These are phyloP conservation scores for Polyplosphaeria fusca DNA, from an alignment of 495 filamentous ascomycete species.

Conservation along the genomic window DNA sequence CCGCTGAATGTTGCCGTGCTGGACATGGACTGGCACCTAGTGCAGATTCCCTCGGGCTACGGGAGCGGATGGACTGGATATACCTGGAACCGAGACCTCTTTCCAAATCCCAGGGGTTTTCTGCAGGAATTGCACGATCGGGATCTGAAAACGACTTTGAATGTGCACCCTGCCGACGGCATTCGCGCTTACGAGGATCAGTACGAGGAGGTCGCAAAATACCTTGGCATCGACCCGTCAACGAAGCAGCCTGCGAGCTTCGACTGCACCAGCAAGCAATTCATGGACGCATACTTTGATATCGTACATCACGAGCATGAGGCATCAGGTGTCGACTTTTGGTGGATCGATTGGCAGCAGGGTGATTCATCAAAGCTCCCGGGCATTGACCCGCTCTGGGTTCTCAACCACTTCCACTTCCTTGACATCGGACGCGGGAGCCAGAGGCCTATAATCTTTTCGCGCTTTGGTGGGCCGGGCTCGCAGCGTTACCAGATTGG, in stretches of 20 bases:
- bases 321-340: constrained; percentile 53
- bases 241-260: constrained; percentile 51
- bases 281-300: constrained; percentile 57
- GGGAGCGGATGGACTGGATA: constrained; percentile 56
- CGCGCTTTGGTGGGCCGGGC: constrained; percentile 57
- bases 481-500: constrained; percentile 60
- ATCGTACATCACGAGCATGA: constrained; percentile 53
- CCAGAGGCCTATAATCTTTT: constrained; percentile 45
- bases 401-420: constrained; percentile 62
- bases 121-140: constrained; percentile 45
- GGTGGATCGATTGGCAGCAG: constrained; percentile 67
- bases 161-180: constrained; percentile 58
- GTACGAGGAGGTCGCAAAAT: constrained; percentile 52
- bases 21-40: constrained; percentile 64
- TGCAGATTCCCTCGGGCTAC: constrained; percentile 42
- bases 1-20: constrained; percentile 55
- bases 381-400: constrained; percentile 59
- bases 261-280: constrained; percentile 50
- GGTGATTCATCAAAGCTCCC: constrained; percentile 49
- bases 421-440: constrained; percentile 45
- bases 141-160: constrained; percentile 49
- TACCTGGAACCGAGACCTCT: constrained; percentile 56
- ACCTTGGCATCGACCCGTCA: constrained; percentile 46
- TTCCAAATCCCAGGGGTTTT: constrained; percentile 52
- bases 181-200: constrained; percentile 51